These are phyloP conservation scores for Colletotrichum costaricense DNA, from an alignment of 2,329 filamentous ascomycete species.

Conservation along the genomic window DNA sequence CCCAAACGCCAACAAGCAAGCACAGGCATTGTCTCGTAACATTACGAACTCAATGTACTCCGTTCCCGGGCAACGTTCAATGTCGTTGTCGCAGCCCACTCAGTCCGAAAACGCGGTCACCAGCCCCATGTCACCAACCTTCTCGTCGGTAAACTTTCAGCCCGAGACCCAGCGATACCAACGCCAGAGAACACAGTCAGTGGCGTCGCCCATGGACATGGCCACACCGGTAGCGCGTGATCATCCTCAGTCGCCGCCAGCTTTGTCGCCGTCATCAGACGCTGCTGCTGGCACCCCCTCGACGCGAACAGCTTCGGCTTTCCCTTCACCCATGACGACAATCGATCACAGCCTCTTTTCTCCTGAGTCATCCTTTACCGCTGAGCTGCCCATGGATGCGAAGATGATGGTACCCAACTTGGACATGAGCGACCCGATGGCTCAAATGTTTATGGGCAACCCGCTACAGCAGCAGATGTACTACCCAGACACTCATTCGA, in stretches of 20 bases:
- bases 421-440: constrained; percentile 43
- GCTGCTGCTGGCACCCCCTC: constrained; percentile 24
- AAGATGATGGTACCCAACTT: constrained; percentile 52
- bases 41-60: constrained; percentile 35
- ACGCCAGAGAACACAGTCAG: constrained; percentile 14
- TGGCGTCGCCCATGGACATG: constrained; percentile 38
- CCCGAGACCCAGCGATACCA: constrained; percentile 37
- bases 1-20: constrained; percentile 48
- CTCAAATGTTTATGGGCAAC: constrained; percentile 31
- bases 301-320: constrained; percentile 39
- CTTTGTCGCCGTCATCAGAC: constrained; percentile 42
- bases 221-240: constrained; percentile 9
- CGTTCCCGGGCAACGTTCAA: neutral
- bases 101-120: neutral
- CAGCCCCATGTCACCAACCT: constrained; percentile 23
- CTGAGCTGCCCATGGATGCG: constrained; percentile 54
- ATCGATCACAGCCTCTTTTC: constrained; percentile 41
- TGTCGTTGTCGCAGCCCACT: constrained; percentile 2
- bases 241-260: constrained; percentile 42
- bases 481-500: constrained; percentile 10
- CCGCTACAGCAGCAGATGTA: constrained; percentile 20
- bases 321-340: constrained; percentile 37
- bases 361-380: constrained; percentile 51
- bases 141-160: constrained; percentile 31
- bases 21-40: constrained; percentile 39